Conservation (phyloP, 1,284 basidiomycete species). For the Porodaedalea pini region DNA sequence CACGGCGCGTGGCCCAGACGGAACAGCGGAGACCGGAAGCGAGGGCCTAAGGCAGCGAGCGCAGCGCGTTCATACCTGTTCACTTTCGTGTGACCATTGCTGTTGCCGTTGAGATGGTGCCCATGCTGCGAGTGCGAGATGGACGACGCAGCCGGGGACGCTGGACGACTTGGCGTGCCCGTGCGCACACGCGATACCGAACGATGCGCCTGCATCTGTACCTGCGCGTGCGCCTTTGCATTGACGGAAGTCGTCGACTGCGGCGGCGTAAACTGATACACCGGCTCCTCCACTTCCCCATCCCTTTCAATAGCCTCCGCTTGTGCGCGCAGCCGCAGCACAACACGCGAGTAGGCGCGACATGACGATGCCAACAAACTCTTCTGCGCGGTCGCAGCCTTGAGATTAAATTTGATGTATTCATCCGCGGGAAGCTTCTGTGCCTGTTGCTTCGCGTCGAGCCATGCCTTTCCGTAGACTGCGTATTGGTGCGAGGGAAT, state of each 20-base stretch:
- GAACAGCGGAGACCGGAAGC: slow-evolving; percentile 67
- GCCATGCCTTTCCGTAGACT: slow-evolving; percentile 50
- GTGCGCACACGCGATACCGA: slow-evolving; percentile 12
- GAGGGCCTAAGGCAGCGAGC: slow-evolving; percentile 8
- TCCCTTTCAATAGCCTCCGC: slow-evolving; percentile 49
- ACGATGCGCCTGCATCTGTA: slow-evolving; percentile 16
- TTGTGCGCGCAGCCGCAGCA: slow-evolving; percentile 69
- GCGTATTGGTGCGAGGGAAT: slow-evolving; percentile 70
- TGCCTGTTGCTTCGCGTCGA: slow-evolving; percentile 37
- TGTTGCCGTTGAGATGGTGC: background rate
- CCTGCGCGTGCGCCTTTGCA: slow-evolving; percentile 16
- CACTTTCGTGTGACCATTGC: background rate
- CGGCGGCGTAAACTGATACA: slow-evolving; percentile 18
- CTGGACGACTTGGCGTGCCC: slow-evolving; percentile 14
- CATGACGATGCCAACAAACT: slow-evolving; percentile 50
- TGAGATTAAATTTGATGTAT: slow-evolving; percentile 34
- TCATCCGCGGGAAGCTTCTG: slow-evolving; percentile 29
- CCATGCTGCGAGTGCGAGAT: slow-evolving; percentile 7
- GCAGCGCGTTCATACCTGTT: slow-evolving; percentile 6
- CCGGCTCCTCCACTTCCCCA: slow-evolving; percentile 20
- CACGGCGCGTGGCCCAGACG: slow-evolving; percentile 64
- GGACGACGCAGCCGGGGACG: slow-evolving; percentile 8
- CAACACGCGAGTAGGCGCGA: slow-evolving; percentile 69
- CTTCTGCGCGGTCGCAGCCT: slow-evolving; percentile 16
- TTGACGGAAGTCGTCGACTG: slow-evolving; percentile 17